Evolutionary conservation across 2,329 filamentous ascomycete genomes (phyloP).

Genomic region (Chalaropsis thielavioides): DNA sequence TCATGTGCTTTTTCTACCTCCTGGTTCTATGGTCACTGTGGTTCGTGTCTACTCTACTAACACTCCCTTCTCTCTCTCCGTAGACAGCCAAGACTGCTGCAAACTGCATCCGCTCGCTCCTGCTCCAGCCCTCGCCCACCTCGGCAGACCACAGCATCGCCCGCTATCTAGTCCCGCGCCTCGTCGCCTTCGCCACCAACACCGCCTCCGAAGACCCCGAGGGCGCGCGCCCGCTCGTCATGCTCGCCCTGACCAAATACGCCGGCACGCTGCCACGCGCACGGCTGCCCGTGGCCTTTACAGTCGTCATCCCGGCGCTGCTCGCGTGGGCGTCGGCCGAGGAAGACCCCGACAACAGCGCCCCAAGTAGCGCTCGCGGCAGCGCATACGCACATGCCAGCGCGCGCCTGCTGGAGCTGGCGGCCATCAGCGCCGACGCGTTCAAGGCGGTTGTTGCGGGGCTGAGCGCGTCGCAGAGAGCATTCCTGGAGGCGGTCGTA

Average conservation of each 20-base stretch:
- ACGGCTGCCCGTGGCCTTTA: conserved; percentile 47
- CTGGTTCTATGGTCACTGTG: background rate
- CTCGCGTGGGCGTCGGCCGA: conserved; percentile 57
- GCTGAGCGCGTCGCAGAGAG: conserved; percentile 55
- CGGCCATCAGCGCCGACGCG: conserved; percentile 52
- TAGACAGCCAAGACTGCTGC: conserved; percentile 78
- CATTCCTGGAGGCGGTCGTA: conserved; percentile 70
- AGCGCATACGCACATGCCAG: conserved; percentile 57
- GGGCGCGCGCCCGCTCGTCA: conserved; percentile 53
- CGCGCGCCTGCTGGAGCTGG: conserved; percentile 62
- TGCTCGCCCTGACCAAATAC: conserved; percentile 63
- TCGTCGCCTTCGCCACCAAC: conserved; percentile 60
- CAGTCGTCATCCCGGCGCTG: conserved; percentile 62
- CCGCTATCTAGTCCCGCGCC: conserved; percentile 57
- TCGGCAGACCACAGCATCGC: conserved; percentile 58
- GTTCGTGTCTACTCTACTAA: conserved; percentile 16
- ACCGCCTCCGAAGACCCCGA: conserved; percentile 66
- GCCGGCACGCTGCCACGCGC: conserved; percentile 35
- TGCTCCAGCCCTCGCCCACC: conserved; percentile 50
- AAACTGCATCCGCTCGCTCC: conserved; percentile 73
- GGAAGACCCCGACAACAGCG: conserved; percentile 29
- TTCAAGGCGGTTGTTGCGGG: conserved; percentile 62
- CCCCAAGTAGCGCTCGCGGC: background rate
- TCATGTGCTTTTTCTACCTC: background rate
- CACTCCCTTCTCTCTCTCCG: conserved; percentile 17